Base-by-base conservation (phyloP, 1,284 basidiomycete genomes). In the Cryptococcus sp. region DNA sequence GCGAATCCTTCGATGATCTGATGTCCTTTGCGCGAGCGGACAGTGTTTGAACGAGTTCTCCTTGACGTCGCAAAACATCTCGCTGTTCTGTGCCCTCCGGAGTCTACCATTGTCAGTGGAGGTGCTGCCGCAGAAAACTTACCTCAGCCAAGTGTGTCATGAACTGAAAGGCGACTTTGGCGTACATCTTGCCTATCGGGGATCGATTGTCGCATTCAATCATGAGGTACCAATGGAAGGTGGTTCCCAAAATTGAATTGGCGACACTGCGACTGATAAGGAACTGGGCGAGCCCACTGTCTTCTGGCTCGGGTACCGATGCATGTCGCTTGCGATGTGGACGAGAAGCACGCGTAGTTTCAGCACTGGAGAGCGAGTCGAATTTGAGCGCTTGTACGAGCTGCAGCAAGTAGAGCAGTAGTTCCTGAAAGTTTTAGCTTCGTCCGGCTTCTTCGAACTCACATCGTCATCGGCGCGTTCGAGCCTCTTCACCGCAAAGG, bases 331-430 rank as follows among this genome's bases (percentile, higher is more conserved):
- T 84, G 81, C 16, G 87, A 80, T 48, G 86, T 82, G 7, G 85
- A 42, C 56, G 68, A 61, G 46, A 56, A 47, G 44, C 86, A 53
- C 84, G 82, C 67, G 49, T 88, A 85, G 59, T 90, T 88, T 54
- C 84, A 19, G 39, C 49, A 41, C 25, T 54, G 22, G 47, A 50
- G 6, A 50, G 55, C 17, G 61, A 54, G 72, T 97, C 93, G 64
- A 97, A 97, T 74, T 96, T 97, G 67, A 99, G 86, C 0, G 95
- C 93, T 80, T 99, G 96, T 0, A 99, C 95, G 3, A 99, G 85
- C 78, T 99, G 96, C 5, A 99, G 80, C 1, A 99, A 83, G 75
- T 99, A 99, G 0, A 98, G 77, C 53, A 92, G 82, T 4, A 99
- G 83, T 75, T 99, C 95, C 90, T 95, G 73, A 41, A n/a, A n/a